Percentiles rank a stretch among this genome's conserved stretches.
phyloP scores from a whole-genome alignment of 257 asterid genomes.

The Leonotis leonurus region DNA sequence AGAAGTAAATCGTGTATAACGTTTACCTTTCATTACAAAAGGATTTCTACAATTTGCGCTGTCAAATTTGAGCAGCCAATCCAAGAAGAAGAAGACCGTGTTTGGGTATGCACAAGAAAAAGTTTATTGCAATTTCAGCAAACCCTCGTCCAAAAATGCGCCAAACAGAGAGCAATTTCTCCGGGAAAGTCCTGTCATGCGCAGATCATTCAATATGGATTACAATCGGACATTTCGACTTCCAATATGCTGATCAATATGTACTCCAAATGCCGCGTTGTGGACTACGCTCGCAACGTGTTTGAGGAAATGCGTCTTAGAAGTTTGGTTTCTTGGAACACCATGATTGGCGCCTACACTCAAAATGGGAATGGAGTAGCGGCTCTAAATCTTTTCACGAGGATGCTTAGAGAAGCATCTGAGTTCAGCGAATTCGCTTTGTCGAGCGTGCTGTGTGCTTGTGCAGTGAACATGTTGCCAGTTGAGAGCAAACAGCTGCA shows the following conservation, averaged over 20 bases:
- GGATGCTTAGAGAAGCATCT: conserved; percentile 57
- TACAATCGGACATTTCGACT: conserved; percentile 40
- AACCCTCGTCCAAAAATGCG: conserved; percentile 45
- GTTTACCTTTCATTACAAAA: conserved; percentile 16
- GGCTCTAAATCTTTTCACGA: conserved; percentile 44
- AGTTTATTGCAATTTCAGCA: conserved; percentile 38
- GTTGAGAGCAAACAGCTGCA: conserved; percentile 74
- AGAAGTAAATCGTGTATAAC: conserved; percentile 2
- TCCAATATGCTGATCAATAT: conserved; percentile 68
- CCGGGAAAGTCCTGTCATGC: conserved; percentile 61
- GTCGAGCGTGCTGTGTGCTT: conserved; percentile 75
- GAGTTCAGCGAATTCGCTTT: conserved; percentile 60
- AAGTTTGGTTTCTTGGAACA: conserved; percentile 78
- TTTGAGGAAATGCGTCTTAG: conserved; percentile 67
- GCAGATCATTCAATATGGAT: conserved; percentile 44
- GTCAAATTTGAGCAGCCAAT: conserved; percentile 17
- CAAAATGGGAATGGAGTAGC: conserved; percentile 44
- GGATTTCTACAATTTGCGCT: conserved; percentile 27
- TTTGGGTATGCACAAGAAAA: conserved; percentile 26
- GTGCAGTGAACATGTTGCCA: conserved; percentile 53
- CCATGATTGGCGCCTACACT: conserved; percentile 54
- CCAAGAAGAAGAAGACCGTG: conserved; percentile 22
- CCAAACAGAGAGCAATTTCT: conserved; percentile 27
- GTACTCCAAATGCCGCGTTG: conserved; percentile 52
- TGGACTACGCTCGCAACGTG: conserved; percentile 45